Evolutionary conservation across 192 early-diverging fungal species (phyloP), one percentile per base, ranked within the genome.

Genomic region (Paraglomus brasilianum): DNA sequence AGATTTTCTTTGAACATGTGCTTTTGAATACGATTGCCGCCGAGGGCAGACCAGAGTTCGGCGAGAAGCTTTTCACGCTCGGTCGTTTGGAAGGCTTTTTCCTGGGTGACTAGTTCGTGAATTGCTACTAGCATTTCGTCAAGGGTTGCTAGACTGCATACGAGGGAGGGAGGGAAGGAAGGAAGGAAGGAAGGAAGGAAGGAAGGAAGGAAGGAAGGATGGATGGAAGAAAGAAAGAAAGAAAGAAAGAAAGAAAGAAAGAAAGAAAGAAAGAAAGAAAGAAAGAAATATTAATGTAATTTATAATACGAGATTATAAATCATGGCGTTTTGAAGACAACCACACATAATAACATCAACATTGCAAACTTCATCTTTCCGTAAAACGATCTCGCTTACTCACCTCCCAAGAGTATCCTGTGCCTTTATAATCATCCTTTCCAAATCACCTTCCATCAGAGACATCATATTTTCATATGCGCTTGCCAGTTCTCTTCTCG

Each of bases 91-190:
- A 74, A 73, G 2, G 48, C 48, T 17, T 58, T 50, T 59, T 85
- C 83, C 30, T 80, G 71, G 2, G 77, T 72, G 14, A 67, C 70
- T 38, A 85, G 73, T 44, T 81, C 83, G 43, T 81, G 74, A 14
- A 85, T 72, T 3, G 75, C 44, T 8, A 69, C 56, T 24, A 85
- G 49, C 17, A 72, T 75, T 39, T 71, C 72, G 48, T 83, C 80
- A 17, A 85, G 44, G 7, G 52, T 55, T 40, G 78, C 66, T 19
- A 85, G 56, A 44, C 78, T 73, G 47, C 6, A n/a, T 51, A 60
- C 46, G 48, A 43, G 68, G 36, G 45, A 51, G 46, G 36, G n/a
- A 66, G n/a, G 11, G 14, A 11, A 56, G 21, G 24, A 51, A 39
- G 17, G 9, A 64, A 60, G 5, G 21, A 40, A 6, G 14, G 1